phyloP scores from a whole-genome alignment of 1,284 basidiomycete species.

The Sporisorium exsertum region DNA sequence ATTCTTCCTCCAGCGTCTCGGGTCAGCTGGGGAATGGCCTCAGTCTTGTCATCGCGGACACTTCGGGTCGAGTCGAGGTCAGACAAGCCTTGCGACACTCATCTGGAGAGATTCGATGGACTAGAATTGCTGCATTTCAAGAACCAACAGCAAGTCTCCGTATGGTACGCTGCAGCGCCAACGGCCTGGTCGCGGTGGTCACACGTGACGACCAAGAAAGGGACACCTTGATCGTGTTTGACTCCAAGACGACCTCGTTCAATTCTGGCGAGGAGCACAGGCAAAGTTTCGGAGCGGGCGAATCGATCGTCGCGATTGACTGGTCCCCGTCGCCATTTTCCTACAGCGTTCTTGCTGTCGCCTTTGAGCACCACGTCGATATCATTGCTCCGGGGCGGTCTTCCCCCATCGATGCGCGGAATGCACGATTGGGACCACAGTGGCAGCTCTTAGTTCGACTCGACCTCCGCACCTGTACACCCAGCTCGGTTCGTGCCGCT shows the following conservation, averaged over 20 bases:
- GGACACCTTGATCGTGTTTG: constrained; percentile 78
- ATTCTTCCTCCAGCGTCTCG: constrained; percentile 2
- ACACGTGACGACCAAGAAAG: constrained; percentile 9
- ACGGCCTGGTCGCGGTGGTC: constrained; percentile 24
- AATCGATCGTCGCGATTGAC: constrained; percentile 24
- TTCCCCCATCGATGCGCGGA: not conserved
- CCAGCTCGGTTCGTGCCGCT: constrained; percentile 34
- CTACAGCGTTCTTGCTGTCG: constrained; percentile 24
- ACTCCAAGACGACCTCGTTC: constrained; percentile 92
- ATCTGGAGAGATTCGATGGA: constrained; percentile 12
- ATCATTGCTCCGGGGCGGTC: constrained; percentile 26
- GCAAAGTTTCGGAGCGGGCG: constrained; percentile 17
- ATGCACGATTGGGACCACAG: not conserved
- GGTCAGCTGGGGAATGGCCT: not conserved
- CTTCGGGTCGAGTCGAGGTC: constrained; percentile 13
- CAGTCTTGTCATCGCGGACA: constrained; percentile 17
- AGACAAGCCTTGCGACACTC: not conserved
- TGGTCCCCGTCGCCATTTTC: constrained; percentile 43
- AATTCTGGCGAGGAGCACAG: constrained; percentile 76
- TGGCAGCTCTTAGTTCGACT: constrained; percentile 30
- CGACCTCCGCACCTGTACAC: constrained; percentile 27
- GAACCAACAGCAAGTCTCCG: not conserved
- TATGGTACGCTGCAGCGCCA: constrained; percentile 5
- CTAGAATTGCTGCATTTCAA: not conserved
- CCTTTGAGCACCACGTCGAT: constrained; percentile 33